phyloP scores from a whole-genome alignment of 2,329 filamentous ascomycete species.

The Penicillium sp. region DNA sequence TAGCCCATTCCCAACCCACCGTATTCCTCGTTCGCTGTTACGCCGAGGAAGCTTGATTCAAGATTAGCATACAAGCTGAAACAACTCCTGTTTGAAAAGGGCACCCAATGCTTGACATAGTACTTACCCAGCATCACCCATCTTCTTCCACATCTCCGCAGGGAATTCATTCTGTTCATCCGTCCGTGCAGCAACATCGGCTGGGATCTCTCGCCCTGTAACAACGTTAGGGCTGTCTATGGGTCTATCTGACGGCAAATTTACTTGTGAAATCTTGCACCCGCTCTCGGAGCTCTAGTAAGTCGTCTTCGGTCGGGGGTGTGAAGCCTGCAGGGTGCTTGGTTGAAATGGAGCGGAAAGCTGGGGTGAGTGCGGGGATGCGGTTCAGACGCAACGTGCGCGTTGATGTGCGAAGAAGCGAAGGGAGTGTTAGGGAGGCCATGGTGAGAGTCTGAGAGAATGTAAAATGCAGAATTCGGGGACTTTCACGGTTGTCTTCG shows the following conservation, averaged over 20 bases:
- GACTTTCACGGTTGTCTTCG: not conserved
- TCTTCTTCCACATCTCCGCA: slow-evolving; percentile 84
- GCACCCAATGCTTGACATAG: not conserved
- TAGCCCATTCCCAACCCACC: slow-evolving; percentile 91
- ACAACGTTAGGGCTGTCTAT: slow-evolving; percentile 1
- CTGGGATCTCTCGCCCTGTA: slow-evolving; percentile 73
- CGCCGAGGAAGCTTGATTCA: slow-evolving; percentile 67
- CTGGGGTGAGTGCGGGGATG: slow-evolving; percentile 30
- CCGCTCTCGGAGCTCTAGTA: slow-evolving; percentile 74
- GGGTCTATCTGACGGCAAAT: slow-evolving; percentile 1
- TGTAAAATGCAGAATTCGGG: not conserved
- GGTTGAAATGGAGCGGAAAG: slow-evolving; percentile 53
- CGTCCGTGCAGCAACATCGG: slow-evolving; percentile 75
- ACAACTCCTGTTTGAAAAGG: not conserved
- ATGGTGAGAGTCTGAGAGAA: slow-evolving; percentile 23
- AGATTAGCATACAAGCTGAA: not conserved
- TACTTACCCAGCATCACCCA: slow-evolving; percentile 73
- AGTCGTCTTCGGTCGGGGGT: slow-evolving; percentile 66
- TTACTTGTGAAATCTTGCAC: slow-evolving; percentile 78
- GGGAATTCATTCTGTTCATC: slow-evolving; percentile 87
- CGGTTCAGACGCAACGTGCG: slow-evolving; percentile 30
- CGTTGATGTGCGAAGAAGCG: slow-evolving; percentile 33
- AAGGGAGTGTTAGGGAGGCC: slow-evolving; percentile 33
- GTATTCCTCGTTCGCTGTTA: slow-evolving; percentile 88
- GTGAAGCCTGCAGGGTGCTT: slow-evolving; percentile 65